Conservation (phyloP, 2,329 filamentous ascomycete genomes). For the Orbilia javanica region DNA sequence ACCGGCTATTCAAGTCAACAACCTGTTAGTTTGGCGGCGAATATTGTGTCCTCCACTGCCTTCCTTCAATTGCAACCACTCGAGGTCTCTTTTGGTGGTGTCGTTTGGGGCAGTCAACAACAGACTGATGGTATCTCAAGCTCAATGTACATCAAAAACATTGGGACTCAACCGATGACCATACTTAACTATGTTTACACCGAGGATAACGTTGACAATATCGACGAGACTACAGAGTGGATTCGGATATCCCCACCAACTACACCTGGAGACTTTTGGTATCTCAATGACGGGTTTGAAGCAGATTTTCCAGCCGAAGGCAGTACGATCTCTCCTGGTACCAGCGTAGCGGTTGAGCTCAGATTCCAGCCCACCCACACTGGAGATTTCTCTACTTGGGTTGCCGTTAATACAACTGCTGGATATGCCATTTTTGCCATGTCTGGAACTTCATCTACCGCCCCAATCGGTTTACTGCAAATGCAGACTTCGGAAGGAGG, state of each 20-base stretch:
- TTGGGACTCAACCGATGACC: constrained; percentile 64
- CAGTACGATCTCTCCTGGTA: constrained; percentile 63
- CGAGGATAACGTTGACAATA: constrained; percentile 62
- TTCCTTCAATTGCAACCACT: constrained; percentile 65
- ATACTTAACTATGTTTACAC: constrained; percentile 65
- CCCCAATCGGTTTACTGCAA: constrained; percentile 64
- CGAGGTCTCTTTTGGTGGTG: constrained; percentile 66
- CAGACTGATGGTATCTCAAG: constrained; percentile 63
- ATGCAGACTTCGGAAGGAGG: constrained; percentile 65
- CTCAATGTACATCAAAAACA: constrained; percentile 65
- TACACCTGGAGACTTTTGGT: constrained; percentile 12
- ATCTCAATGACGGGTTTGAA: constrained; percentile 64
- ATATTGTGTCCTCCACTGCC: constrained; percentile 64
- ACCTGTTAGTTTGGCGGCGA: constrained; percentile 65
- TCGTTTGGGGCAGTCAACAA: constrained; percentile 64
- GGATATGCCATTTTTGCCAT: constrained; percentile 47
- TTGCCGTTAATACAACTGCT: constrained; percentile 47
- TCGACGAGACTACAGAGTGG: constrained; percentile 60
- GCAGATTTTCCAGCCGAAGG: constrained; percentile 64
- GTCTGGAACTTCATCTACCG: constrained; percentile 64
- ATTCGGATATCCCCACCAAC: constrained; percentile 17
- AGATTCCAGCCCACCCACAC: constrained; percentile 64
- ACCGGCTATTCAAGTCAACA: constrained; percentile 64
- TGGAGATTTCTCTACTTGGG: constrained; percentile 62
- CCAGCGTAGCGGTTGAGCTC: constrained; percentile 63